These are phyloP conservation scores for Trichoderma asperellum DNA, from an alignment of 2,329 filamentous ascomycete species.

Conservation along the genomic window DNA sequence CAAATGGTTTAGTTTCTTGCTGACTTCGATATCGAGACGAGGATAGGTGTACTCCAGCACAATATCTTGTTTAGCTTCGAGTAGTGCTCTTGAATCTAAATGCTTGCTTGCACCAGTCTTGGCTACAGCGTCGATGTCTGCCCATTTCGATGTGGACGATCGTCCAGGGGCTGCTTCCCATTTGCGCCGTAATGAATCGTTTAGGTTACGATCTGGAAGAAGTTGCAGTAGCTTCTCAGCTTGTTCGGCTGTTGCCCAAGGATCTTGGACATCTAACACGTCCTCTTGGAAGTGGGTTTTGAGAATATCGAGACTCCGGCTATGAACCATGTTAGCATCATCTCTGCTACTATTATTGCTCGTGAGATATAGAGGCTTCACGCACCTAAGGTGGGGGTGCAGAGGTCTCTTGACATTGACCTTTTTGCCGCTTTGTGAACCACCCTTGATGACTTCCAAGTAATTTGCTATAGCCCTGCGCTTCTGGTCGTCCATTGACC, in stretches of 20 bases:
- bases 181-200: conserved; percentile 80
- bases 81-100: conserved; percentile 73
- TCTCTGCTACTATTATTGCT: not conserved
- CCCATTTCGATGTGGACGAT: conserved; percentile 81
- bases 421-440: conserved; percentile 82
- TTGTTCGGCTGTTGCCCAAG: conserved; percentile 73
- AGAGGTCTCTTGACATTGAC: conserved; percentile 83
- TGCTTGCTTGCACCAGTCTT: conserved; percentile 72
- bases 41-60: conserved; percentile 98
- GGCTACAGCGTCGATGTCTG: conserved; percentile 86
- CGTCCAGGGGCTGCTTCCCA: conserved; percentile 85
- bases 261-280: conserved; percentile 83
- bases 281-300: conserved; percentile 82
- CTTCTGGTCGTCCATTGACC: conserved; percentile 82
- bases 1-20: conserved; percentile 97
- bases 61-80: conserved; percentile 93
- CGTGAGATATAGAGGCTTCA: conserved; percentile 21
- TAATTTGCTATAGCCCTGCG: conserved; percentile 86
- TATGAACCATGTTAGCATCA: conserved; percentile 38
- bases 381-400: conserved; percentile 81
- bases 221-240: conserved; percentile 80
- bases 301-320: conserved; percentile 82
- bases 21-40: conserved; percentile 93
- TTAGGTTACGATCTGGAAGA: conserved; percentile 78
- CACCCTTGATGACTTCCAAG: conserved; percentile 86